Conservation (phyloP, 169 alveolate species). For the Besnoitia besnoiti region DNA sequence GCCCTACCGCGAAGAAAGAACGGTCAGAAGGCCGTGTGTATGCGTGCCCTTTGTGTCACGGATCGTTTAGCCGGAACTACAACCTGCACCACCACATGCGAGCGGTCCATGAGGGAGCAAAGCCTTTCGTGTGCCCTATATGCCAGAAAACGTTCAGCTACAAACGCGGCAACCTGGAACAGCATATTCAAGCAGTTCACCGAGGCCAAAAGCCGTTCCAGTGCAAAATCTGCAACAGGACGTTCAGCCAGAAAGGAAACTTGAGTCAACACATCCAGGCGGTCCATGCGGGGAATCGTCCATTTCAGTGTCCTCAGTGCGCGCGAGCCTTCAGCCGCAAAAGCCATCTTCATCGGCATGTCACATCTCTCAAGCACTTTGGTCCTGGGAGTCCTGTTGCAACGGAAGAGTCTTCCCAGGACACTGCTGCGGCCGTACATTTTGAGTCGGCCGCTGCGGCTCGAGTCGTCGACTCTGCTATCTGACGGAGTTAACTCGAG, state of each 20-base stretch:
- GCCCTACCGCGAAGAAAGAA: background rate
- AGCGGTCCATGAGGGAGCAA: conserved; percentile 11
- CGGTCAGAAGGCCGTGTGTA: background rate
- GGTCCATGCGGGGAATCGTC: conserved; percentile 24
- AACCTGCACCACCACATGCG: background rate
- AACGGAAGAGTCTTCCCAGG: too few species aligned
- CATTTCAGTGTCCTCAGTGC: conserved; percentile 32
- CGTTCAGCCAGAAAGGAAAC: conserved; percentile 27
- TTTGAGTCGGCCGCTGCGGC: too few species aligned
- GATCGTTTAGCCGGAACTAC: background rate
- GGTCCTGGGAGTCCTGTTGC: background rate
- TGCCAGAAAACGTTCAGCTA: conserved; percentile 13
- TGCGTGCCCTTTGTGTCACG: background rate
- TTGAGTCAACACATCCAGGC: conserved; percentile 18
- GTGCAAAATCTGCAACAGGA: conserved; percentile 13
- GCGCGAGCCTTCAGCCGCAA: conserved; percentile 1
- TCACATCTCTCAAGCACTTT: background rate
- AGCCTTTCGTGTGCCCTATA: background rate
- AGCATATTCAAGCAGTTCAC: conserved; percentile 32
- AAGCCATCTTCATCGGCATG: conserved; percentile 4
- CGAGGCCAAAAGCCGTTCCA: background rate
- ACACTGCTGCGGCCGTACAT: too few species aligned
- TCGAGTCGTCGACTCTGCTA: too few species aligned
- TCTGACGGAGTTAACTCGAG: too few species aligned
- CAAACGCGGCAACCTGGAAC: conserved; percentile 22